These are phyloP conservation scores for Ustilago tritici DNA, from an alignment of 1,284 basidiomycete genomes.

Conservation along the genomic window DNA sequence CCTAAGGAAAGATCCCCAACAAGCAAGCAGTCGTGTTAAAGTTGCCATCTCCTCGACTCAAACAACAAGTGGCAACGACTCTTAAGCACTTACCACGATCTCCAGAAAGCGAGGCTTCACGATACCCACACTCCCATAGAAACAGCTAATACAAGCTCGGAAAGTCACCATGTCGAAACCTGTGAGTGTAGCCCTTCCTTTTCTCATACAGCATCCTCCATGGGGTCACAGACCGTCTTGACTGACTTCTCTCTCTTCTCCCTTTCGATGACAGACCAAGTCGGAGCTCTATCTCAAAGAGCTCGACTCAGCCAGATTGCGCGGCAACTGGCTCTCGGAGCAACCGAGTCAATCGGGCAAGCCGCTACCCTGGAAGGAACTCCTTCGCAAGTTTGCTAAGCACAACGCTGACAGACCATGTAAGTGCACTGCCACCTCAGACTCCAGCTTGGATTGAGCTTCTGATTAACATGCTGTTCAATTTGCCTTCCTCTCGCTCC, in stretches of 20 bases:
- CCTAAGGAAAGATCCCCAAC: too few relatives aligned
- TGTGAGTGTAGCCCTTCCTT: slow-evolving; percentile 18
- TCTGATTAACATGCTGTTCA: neutral
- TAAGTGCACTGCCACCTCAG: slow-evolving; percentile 28
- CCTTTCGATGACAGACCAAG: slow-evolving; percentile 41
- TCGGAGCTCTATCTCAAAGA: slow-evolving; percentile 62
- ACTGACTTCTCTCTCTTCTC: slow-evolving; percentile 12
- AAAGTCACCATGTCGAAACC: slow-evolving; percentile 41
- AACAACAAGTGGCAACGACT: neutral
- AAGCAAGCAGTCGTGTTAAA: too few relatives aligned
- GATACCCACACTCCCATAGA: neutral
- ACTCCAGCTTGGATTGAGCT: neutral
- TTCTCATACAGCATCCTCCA: neutral
- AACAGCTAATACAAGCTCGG: neutral
- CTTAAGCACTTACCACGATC: neutral
- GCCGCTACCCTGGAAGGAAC: slow-evolving; percentile 62
- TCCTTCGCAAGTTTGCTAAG: slow-evolving; percentile 69
- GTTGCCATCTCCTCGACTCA: too few relatives aligned
- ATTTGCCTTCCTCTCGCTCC: neutral
- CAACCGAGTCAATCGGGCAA: slow-evolving; percentile 37
- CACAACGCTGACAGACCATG: slow-evolving; percentile 64
- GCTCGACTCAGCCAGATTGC: slow-evolving; percentile 63
- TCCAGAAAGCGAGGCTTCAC: neutral
- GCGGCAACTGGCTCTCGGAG: slow-evolving; percentile 58
- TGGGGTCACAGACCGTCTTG: too few relatives aligned